These are phyloP conservation scores for Pinguiococcus pyrenoidosus DNA, from an alignment of 108 stramenopile species.

Conservation along the genomic window DNA sequence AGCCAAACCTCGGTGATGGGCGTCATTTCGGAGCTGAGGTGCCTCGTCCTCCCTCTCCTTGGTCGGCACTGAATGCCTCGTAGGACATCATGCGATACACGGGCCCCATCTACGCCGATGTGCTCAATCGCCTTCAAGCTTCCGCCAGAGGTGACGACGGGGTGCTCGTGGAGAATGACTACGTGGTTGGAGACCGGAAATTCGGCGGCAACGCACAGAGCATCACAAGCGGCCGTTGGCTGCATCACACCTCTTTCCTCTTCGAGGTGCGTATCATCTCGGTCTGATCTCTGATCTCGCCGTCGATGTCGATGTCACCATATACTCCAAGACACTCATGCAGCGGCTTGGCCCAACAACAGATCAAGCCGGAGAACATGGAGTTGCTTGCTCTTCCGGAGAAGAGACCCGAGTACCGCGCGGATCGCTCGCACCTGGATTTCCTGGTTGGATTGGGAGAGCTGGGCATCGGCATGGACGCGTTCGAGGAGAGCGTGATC, in stretches of 20 bases:
- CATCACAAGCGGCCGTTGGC: constrained; percentile 20
- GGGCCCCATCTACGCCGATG: constrained; percentile 12
- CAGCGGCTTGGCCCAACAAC: too few species aligned
- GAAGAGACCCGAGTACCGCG: constrained; percentile 18
- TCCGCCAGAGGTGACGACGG: neutral
- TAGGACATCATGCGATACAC: constrained; percentile 17
- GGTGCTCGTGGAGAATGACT: constrained; percentile 16
- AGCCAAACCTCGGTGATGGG: too few species aligned
- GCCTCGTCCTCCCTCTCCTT: neutral
- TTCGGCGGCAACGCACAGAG: constrained; percentile 23
- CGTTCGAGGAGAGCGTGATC: too few species aligned
- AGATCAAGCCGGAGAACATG: constrained; percentile 8
- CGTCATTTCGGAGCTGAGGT: too few species aligned
- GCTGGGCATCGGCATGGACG: too few species aligned
- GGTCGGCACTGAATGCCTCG: neutral
- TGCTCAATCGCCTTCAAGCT: neutral
- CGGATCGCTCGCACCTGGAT: constrained; percentile 10
- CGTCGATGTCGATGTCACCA: too few species aligned
- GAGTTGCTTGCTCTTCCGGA: constrained; percentile 14
- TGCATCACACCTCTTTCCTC: constrained; percentile 26
- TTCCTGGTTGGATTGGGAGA: too few species aligned
- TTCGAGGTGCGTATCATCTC: too few species aligned
- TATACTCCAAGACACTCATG: too few species aligned
- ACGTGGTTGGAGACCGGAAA: constrained; percentile 18
- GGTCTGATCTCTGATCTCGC: too few species aligned